These are phyloP conservation scores for Ogataea minuta DNA, from an alignment of 805 yeast genomes.

Conservation along the genomic window DNA sequence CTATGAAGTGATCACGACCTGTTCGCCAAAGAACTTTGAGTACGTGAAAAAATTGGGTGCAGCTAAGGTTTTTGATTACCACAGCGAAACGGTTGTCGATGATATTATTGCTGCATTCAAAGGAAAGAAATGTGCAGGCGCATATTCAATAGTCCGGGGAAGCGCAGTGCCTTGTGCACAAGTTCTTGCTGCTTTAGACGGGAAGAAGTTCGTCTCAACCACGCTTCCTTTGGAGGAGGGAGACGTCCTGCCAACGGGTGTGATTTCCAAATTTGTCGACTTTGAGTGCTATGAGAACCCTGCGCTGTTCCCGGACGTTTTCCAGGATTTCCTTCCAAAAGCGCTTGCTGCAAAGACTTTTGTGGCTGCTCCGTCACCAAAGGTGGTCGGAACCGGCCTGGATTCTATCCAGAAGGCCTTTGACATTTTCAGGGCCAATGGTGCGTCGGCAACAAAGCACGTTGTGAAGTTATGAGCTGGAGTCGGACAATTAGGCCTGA, in stretches of 20 bases:
- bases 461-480: neutral
- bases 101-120: slow-evolving; percentile 5
- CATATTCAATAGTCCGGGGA: slow-evolving; percentile 9
- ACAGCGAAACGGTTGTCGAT: slow-evolving; percentile 2
- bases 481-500: too few species aligned
- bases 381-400: neutral
- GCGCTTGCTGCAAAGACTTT: neutral
- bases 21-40: slow-evolving; percentile 11
- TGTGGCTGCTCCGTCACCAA: neutral
- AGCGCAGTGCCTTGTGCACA: slow-evolving; percentile 23
- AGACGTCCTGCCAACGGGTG: neutral
- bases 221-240: neutral
- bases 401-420: neutral
- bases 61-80: slow-evolving; percentile 13
- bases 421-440: neutral
- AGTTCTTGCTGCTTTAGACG: neutral
- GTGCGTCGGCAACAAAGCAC: neutral
- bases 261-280: neutral
- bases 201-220: neutral
- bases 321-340: neutral
- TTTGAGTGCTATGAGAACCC: neutral
- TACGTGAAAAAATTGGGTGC: slow-evolving; percentile 13
- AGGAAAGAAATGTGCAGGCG: slow-evolving; percentile 14
- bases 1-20: slow-evolving; percentile 14
- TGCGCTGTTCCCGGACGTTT: neutral